Conservation (phyloP, 1,284 basidiomycete genomes). For the Puccinia hordei region DNA sequence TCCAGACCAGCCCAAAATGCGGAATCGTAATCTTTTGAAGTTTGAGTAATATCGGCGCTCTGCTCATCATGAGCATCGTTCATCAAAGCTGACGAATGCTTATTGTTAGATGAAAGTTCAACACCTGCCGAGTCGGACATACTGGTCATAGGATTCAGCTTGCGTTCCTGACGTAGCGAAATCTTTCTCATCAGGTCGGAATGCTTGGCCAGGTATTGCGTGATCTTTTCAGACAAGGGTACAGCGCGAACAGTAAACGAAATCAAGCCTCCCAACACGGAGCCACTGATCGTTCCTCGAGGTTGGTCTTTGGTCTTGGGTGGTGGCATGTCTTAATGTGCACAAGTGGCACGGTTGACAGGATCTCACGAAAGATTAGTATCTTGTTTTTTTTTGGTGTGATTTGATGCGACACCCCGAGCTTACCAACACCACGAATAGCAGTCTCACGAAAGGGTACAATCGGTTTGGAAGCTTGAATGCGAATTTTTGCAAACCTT, state of each 20-base stretch:
- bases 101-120: conserved; percentile 52
- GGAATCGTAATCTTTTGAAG: conserved; percentile 58
- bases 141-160: conserved; percentile 51
- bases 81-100: conserved; percentile 38
- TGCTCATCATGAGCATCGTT: conserved; percentile 49
- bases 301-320: conserved; percentile 73
- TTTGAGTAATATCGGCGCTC: conserved; percentile 54
- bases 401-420: not conserved
- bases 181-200: conserved; percentile 30
- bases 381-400: not conserved
- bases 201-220: conserved; percentile 67
- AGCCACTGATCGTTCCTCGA: conserved; percentile 76
- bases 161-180: conserved; percentile 15
- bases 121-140: not conserved
- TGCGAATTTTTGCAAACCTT: conserved; percentile 87
- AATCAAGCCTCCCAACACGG: conserved; percentile 72
- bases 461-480: conserved; percentile 90
- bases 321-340: conserved; percentile 74
- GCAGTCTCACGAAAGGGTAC: conserved; percentile 98
- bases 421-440: conserved; percentile 72
- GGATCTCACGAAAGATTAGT: conserved; percentile 26
- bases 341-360: not conserved
- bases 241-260: conserved; percentile 79
- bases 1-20: conserved; percentile 69
- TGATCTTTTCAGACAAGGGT: conserved; percentile 73